phyloP scores from a whole-genome alignment of 1,139 yeast species.

The Zygosaccharomyces sapae region DNA sequence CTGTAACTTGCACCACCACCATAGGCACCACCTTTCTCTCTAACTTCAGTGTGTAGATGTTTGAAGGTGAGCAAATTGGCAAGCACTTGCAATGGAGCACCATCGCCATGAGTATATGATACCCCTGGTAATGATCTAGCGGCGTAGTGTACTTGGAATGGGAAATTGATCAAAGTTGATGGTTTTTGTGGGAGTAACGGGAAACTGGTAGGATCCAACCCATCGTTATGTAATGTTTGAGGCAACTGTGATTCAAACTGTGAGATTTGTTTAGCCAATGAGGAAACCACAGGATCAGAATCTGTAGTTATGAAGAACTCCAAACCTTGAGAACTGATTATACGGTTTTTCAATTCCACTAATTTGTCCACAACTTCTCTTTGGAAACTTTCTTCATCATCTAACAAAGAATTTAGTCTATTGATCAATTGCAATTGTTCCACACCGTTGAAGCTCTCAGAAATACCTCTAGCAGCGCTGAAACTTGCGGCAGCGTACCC shows the following conservation, averaged over 20 bases:
- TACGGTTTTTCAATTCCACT: constrained; percentile 47
- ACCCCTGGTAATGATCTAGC: constrained; percentile 68
- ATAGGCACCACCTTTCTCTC: constrained; percentile 97
- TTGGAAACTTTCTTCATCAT: constrained; percentile 52
- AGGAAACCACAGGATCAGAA: constrained; percentile 31
- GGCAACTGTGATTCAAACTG: constrained; percentile 29
- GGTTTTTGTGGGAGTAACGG: constrained; percentile 18
- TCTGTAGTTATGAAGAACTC: constrained; percentile 62
- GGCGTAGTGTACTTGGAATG: constrained; percentile 86
- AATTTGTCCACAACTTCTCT: constrained; percentile 61
- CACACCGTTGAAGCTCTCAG: constrained; percentile 69
- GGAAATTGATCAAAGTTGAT: constrained; percentile 58
- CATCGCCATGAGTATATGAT: constrained; percentile 63
- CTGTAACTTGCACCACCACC: constrained; percentile 91
- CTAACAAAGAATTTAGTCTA: constrained; percentile 50
- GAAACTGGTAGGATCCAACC: constrained; percentile 11
- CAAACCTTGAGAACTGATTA: constrained; percentile 43
- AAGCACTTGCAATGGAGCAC: constrained; percentile 79
- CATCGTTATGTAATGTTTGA: constrained; percentile 3
- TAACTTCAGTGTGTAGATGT: constrained; percentile 78
- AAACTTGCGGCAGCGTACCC: constrained; percentile 62
- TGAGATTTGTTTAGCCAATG: constrained; percentile 34
- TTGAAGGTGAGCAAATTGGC: constrained; percentile 79
- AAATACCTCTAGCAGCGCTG: constrained; percentile 55
- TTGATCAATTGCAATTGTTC: constrained; percentile 70